These are phyloP conservation scores for Aechmea fasciata DNA, from an alignment of 176 grass and related monocot species.

Conservation along the genomic window DNA sequence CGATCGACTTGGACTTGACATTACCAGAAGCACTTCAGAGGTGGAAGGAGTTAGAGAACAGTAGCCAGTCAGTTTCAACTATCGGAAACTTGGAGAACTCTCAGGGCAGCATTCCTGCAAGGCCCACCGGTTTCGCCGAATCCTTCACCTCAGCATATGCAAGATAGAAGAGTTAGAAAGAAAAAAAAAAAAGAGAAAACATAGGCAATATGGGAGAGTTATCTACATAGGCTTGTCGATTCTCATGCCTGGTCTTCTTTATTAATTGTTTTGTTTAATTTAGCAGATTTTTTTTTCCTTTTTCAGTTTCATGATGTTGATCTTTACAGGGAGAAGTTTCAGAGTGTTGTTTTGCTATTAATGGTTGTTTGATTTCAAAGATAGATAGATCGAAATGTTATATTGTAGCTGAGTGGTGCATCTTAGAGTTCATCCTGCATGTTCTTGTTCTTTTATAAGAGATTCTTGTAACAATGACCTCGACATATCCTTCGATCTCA, in stretches of 20 bases:
- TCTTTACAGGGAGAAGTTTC: too few relatives aligned
- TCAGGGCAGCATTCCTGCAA: slow-evolving; percentile 70
- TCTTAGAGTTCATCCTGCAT: too few relatives aligned
- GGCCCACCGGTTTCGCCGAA: slow-evolving; percentile 72
- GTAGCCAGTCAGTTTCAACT: slow-evolving; percentile 39
- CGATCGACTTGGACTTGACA: slow-evolving; percentile 86
- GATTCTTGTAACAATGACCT: too few relatives aligned
- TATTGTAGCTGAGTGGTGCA: too few relatives aligned
- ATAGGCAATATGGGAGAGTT: not conserved
- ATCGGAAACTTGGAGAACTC: slow-evolving; percentile 71
- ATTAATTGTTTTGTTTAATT: not conserved
- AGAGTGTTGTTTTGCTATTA: too few relatives aligned
- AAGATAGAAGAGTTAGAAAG: slow-evolving; percentile 19
- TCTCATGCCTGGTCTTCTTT: not conserved
- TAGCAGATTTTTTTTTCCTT: too few relatives aligned
- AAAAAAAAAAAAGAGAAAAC: not conserved
- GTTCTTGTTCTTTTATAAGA: too few relatives aligned
- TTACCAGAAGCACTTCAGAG: slow-evolving; percentile 85
- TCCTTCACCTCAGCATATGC: slow-evolving; percentile 73
- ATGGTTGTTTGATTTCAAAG: too few relatives aligned
- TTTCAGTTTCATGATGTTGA: too few relatives aligned
- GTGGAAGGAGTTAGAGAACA: slow-evolving; percentile 87
- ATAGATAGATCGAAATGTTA: too few relatives aligned
- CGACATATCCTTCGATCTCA: too few relatives aligned
- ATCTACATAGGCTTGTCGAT: not conserved